Evolutionary conservation across 257 asterid genomes (phyloP), one percentile per base, ranked within the genome.

Genomic region (Lithospermum erythrorhizon): DNA sequence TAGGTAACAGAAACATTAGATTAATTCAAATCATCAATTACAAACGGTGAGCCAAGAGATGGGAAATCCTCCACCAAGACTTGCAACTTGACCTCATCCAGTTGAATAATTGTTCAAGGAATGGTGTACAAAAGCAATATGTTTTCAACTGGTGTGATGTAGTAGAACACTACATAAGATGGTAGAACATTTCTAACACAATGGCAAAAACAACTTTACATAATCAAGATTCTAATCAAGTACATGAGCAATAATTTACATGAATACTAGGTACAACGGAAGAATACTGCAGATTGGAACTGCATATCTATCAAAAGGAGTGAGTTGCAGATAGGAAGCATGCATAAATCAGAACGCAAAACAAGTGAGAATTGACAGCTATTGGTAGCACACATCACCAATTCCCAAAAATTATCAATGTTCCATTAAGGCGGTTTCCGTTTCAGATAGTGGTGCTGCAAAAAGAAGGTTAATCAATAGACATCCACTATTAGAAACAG

Each of bases 391-490:
- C 64, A 64, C 72, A 37, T 67, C 78, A 71, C 70, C 58, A 64
- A 65, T n/a, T 66, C 27, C 66, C 35, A 45, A 16, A 62, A 13
- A n/a, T 17, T 58, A 62, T 84, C 81, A 85, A 65, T 83, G 95
- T 23, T 93, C 94, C 95, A 93, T 93, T 81, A 89, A 78, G 58
- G 97, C 97, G 58, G 94, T 75, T 81, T 89, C 97, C 24, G 91
- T 93, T 76, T 93, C 99, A 67, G 99, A 89, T 60, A 93, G 72
- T 49, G 99, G 99, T 53, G 99, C 99, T 89, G 97, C 89, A 76
- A 72, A 49, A 61, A 73, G 52, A 18, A 32, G 60, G 66, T 41
- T 58, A 68, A 72, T 65, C 65, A 75, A 62, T 58, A 54, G 59
- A 53, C 61, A 59, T 51, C 68, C 61, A 41, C 53, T 49, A 57